Percentiles rank a stretch among this genome's conserved stretches.
Conservation (phyloP, 164 flowering plant species). For the Vitis rupestris region DNA sequence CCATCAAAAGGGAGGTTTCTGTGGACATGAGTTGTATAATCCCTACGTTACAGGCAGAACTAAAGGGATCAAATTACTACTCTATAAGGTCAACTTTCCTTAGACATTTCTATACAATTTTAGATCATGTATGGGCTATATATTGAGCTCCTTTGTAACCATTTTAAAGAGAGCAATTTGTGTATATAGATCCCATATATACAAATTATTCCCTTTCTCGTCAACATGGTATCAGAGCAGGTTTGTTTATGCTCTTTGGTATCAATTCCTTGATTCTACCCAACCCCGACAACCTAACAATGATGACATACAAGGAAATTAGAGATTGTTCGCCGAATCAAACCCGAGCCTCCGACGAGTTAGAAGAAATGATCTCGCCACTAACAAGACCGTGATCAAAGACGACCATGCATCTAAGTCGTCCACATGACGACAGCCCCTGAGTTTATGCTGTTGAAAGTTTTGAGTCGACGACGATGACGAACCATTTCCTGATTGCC, state of each 20-base stretch:
- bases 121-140: too few species aligned
- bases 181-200: too few species aligned
- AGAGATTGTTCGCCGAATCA: conserved; percentile 52
- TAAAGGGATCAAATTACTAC: too few species aligned
- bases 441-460: conserved; percentile 15
- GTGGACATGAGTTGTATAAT: too few species aligned
- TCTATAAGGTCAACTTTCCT: too few species aligned
- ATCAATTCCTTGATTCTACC: too few species aligned
- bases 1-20: not conserved
- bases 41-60: too few species aligned
- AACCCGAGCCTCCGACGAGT: conserved; percentile 54
- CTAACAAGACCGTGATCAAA: conserved; percentile 40
- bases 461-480: conserved; percentile 39
- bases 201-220: too few species aligned
- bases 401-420: conserved; percentile 8
- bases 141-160: too few species aligned
- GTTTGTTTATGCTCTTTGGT: too few species aligned
- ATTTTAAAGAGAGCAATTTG: too few species aligned
- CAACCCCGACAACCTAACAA: not conserved
- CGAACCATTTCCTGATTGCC: not conserved
- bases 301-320: conserved; percentile 51
- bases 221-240: fast-evolving
- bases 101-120: too few species aligned
- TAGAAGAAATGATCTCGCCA: conserved; percentile 58
- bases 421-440: conserved; percentile 9